A percentile compares a stretch with the other conserved stretches of the same genome.
Conservation (phyloP, 305 asterid genomes). For the Nicotiana rustica region DNA sequence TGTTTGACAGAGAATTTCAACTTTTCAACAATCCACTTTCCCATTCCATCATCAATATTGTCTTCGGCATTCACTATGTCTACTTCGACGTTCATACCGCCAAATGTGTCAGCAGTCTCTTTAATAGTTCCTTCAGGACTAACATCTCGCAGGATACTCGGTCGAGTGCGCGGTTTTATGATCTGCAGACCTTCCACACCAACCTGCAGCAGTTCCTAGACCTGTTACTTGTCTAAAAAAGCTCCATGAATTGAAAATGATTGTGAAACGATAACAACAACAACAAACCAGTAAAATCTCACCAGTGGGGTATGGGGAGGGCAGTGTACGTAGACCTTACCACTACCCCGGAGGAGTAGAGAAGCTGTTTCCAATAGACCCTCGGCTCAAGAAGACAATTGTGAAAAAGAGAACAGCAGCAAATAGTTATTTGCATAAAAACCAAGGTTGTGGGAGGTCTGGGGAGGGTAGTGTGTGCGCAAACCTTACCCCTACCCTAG, state of each 20-base stretch:
- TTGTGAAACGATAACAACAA: neutral
- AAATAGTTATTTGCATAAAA: constrained; percentile 5
- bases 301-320: no score
- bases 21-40: constrained; percentile 78
- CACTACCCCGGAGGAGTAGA: no score
- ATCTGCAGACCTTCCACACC: constrained; percentile 88
- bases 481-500: no score
- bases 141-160: constrained; percentile 50
- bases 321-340: no score
- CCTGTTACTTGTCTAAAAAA: constrained; percentile 12
- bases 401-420: neutral
- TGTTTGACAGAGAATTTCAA: constrained; percentile 84
- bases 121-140: constrained; percentile 49
- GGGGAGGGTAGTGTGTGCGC: no score
- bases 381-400: no score
- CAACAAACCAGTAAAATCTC: neutral
- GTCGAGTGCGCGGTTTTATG: constrained; percentile 70
- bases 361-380: no score
- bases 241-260: neutral
- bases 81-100: constrained; percentile 74
- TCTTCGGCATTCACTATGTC: constrained; percentile 76
- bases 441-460: no score
- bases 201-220: constrained; percentile 61
- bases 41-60: constrained; percentile 54
- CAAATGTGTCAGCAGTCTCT: constrained; percentile 50